Evolutionary conservation across 2,329 filamentous ascomycete genomes (phyloP).

Genomic region (Sporothrix dimorphospora): DNA sequence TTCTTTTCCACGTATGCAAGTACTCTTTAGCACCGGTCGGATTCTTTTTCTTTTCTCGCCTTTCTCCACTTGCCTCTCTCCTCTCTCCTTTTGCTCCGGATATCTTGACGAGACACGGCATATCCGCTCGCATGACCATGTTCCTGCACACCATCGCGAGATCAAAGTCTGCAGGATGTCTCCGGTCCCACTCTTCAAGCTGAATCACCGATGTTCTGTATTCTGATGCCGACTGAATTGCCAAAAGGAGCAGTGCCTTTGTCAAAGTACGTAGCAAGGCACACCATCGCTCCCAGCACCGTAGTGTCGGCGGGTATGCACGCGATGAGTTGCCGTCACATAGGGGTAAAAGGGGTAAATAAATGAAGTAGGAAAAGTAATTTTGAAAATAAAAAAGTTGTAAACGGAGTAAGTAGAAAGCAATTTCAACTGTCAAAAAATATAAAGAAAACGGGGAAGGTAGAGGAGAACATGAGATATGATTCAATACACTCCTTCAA

Average conservation of each 20-base stretch:
- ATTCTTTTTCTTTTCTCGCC: not conserved
- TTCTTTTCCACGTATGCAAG: not conserved
- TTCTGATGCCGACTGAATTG: not conserved
- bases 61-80: not conserved
- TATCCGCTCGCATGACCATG: slow-evolving; percentile 16
- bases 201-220: not conserved
- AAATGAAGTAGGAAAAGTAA: not conserved
- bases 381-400: not conserved
- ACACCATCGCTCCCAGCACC: not conserved
- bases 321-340: slow-evolving; percentile 14
- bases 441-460: too few species aligned
- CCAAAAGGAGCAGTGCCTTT: not conserved
- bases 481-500: too few species aligned
- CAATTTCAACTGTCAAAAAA: too few species aligned
- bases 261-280: slow-evolving; percentile 1
- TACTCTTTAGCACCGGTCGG: not conserved
- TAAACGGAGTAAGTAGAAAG: not conserved
- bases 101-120: not conserved
- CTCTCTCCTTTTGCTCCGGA: not conserved
- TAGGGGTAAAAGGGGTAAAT: not conserved
- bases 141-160: slow-evolving; percentile 11
- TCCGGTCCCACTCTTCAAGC: not conserved
- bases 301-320: slow-evolving; percentile 32
- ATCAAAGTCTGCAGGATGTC: not conserved
- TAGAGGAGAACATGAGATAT: not conserved